Conservation (phyloP, 345 rosid genomes). For the Arabidopsis suecica region DNA sequence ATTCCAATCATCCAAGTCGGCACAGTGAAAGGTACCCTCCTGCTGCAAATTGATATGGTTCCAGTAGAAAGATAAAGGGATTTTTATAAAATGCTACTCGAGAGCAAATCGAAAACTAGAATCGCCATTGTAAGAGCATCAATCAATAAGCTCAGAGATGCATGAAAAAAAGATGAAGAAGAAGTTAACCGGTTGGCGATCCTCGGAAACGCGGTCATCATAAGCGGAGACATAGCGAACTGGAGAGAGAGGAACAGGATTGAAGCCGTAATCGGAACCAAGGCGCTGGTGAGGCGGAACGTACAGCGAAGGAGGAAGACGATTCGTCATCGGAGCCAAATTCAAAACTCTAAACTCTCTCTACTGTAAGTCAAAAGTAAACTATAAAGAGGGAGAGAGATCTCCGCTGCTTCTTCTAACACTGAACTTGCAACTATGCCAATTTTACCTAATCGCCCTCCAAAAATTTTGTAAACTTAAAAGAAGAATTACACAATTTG, state of each 20-base stretch:
- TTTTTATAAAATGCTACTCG: constrained; percentile 1
- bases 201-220: constrained; percentile 35
- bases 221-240: constrained; percentile 39
- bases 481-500: neutral
- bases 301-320: constrained; percentile 68
- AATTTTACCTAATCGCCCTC: neutral
- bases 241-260: constrained; percentile 38
- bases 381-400: neutral
- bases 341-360: neutral
- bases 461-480: neutral
- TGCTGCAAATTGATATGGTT: constrained; percentile 12
- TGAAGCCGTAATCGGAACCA: constrained; percentile 42
- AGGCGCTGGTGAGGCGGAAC: constrained; percentile 83
- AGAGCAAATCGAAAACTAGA: constrained; percentile 8
- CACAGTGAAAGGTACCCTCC: constrained; percentile 50
- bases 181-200: constrained; percentile 25
- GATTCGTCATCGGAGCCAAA: constrained; percentile 67
- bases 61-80: constrained; percentile 6
- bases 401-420: neutral
- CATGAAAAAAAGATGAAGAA: neutral
- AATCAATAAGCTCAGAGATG: constrained; percentile 14
- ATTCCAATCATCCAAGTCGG: constrained; percentile 73
- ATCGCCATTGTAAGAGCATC: constrained; percentile 27
- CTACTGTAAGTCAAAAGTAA: neutral
- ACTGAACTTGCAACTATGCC: neutral